Conservation (phyloP, 192 early-diverging fungal genomes). For the Coemansia nantahalensis region DNA sequence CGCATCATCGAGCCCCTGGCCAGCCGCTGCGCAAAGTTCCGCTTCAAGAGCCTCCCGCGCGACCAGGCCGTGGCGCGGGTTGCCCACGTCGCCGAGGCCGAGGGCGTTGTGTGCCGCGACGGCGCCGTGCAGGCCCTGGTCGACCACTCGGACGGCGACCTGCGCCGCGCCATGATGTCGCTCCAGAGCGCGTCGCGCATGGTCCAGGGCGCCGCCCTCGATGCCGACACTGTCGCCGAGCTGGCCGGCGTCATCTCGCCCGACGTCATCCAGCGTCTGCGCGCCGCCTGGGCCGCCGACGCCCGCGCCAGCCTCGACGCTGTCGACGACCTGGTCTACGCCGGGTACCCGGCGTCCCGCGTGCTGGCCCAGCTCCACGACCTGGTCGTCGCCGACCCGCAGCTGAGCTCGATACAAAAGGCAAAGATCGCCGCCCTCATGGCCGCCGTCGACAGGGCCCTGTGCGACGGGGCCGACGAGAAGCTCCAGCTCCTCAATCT, state of each 20-base stretch:
- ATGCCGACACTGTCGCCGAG: conserved; percentile 59
- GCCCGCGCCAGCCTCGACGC: conserved; percentile 53
- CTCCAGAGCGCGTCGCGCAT: conserved; percentile 81
- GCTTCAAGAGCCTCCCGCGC: conserved; percentile 80
- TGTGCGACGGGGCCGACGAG: conserved; percentile 89
- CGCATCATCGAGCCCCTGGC: no score
- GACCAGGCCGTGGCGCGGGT: conserved; percentile 62
- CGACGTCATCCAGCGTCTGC: conserved; percentile 59
- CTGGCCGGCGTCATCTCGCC: conserved; percentile 76
- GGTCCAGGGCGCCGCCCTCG: conserved; percentile 55
- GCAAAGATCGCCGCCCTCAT: conserved; percentile 64
- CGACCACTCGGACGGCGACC: conserved; percentile 78
- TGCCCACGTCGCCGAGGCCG: conserved; percentile 61
- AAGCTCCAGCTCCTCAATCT: conserved; percentile 78
- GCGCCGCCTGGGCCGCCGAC: conserved; percentile 54
- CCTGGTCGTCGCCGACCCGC: conserved; percentile 58
- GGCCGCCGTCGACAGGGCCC: conserved; percentile 65
- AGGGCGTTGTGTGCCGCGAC: conserved; percentile 55
- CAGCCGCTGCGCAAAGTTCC: conserved; percentile 93
- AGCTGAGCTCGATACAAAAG: conserved; percentile 69
- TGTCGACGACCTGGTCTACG: conserved; percentile 60
- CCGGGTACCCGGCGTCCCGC: conserved; percentile 75
- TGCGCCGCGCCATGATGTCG: conserved; percentile 89
- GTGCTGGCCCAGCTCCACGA: conserved; percentile 76
- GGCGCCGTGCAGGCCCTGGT: conserved; percentile 64